Evolutionary conservation across 1,284 basidiomycete genomes (phyloP).

Genomic region (Cryptococcus neoformans): DNA sequence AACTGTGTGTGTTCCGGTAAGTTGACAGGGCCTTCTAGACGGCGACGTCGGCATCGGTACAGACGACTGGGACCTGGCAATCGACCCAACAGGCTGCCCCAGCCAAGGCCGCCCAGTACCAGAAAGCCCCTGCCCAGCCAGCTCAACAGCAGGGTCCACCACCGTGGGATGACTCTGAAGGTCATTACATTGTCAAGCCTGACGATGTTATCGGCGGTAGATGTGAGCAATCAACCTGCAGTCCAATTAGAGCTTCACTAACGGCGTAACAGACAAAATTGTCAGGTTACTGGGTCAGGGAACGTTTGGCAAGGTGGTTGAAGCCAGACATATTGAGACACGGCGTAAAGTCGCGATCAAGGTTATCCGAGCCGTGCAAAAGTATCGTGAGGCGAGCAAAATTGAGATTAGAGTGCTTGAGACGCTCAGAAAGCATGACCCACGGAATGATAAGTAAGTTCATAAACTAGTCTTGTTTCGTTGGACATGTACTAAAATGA

Average conservation of each 20-base stretch:
- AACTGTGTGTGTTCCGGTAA: not conserved
- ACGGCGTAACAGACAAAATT: constrained; percentile 68
- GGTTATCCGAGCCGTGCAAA: constrained; percentile 94
- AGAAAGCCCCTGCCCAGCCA: constrained; percentile 6
- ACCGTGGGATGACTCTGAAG: constrained; percentile 85
- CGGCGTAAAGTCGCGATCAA: constrained; percentile 87
- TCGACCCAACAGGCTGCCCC: constrained; percentile 5
- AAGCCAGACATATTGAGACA: constrained; percentile 78
- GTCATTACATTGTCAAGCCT: constrained; percentile 87
- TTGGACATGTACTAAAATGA: not conserved
- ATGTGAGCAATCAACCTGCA: constrained; percentile 57
- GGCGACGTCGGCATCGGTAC: constrained; percentile 11
- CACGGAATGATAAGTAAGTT: constrained; percentile 79
- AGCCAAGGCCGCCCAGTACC: constrained; percentile 7
- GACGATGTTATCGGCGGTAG: constrained; percentile 80
- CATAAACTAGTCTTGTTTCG: not conserved
- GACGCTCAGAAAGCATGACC: constrained; percentile 86
- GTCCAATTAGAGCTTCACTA: constrained; percentile 12
- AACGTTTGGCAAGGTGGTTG: constrained; percentile 98
- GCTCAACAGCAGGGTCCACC: constrained; percentile 47
- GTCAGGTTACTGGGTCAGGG: constrained; percentile 90
- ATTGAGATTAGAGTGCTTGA: constrained; percentile 96
- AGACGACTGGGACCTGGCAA: constrained; percentile 7
- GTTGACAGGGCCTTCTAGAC: not conserved
- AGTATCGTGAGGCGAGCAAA: constrained; percentile 97